phyloP scores from a whole-genome alignment of 2,329 filamentous ascomycete genomes.

The Leptographium radiaticola region DNA sequence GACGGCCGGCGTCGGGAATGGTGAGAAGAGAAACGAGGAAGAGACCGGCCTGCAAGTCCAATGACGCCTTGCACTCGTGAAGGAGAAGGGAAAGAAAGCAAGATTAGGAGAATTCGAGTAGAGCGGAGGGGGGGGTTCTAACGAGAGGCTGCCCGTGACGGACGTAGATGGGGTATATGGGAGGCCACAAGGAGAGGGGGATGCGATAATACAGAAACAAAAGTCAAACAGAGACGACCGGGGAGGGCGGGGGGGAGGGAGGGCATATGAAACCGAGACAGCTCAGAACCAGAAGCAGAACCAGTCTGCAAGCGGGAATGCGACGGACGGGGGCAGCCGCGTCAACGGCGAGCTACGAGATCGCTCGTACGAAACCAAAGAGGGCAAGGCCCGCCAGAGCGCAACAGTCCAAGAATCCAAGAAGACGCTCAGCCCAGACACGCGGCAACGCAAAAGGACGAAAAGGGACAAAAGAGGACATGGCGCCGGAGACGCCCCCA shows the following conservation, averaged over 20 bases:
- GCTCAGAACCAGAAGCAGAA: no score
- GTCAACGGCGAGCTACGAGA: no score
- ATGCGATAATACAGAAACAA: background rate
- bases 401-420: no score
- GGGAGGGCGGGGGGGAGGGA: background rate
- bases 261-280: background rate
- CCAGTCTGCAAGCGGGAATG: no score
- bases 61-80: background rate
- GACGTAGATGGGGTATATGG: background rate
- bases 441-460: background rate
- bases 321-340: no score
- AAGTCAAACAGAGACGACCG: slow-evolving; percentile 1
- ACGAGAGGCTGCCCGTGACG: background rate
- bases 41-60: background rate
- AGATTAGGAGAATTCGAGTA: no score
- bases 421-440: background rate
- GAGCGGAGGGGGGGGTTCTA: background rate
- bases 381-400: background rate
- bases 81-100: background rate
- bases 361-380: background rate
- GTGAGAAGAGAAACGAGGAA: background rate
- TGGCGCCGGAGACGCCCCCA: background rate
- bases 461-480: background rate
- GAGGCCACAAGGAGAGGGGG: background rate
- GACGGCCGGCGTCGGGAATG: slow-evolving; percentile 5